Evolutionary conservation across 2,329 filamentous ascomycete species (phyloP), one percentile per base, ranked within the genome.

Genomic region (Penicillium sp.): DNA sequence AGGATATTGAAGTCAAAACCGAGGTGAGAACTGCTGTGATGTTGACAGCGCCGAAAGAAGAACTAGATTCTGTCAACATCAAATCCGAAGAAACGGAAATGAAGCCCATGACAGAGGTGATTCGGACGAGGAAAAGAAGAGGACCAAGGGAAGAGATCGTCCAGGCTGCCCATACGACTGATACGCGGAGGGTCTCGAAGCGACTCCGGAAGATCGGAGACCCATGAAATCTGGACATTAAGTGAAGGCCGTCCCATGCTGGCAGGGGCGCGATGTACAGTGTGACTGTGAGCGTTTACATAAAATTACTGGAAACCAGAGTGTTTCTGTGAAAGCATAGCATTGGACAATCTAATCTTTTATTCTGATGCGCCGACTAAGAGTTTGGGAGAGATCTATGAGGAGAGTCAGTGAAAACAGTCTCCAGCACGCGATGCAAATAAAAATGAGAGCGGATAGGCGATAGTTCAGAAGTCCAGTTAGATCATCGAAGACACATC

Each of bases 391-490:
- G 29, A 32, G 7, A 32, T 32, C 29, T 32, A 3, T 7, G 29
- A 32, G 29, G 29, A 32, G 29, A 32, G 29, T 32, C 4, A 32
- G 29, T 32, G 11, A 32, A 18, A 18, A 32, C 3, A 32, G 29
- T 32, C 29, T 32, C 29, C 29, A 32, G 3, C 29, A 39, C 32
- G 4, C 25, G 8, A 25, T 24, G 13, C 9, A 25, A 18, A 39
- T 3, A 37, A 43, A 43, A 46, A 39, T 43, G 51, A 13, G 39
- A 34, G 40, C 28, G 18, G 35, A 38, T 24, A 50, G 46, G 40
- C 18, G 39, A 43, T 53, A 32, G 47, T 67, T 90, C 86, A 90
- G 86, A 90, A 88, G 86, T 89, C 85, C 84, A 76, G 75, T 86
- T 77, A 81, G 86, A 88, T 88, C 86, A 90, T 87, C 72, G 83